Evolutionary conservation across 164 flowering plant genomes (phyloP).

Genomic region (Pachysandra terminalis): DNA sequence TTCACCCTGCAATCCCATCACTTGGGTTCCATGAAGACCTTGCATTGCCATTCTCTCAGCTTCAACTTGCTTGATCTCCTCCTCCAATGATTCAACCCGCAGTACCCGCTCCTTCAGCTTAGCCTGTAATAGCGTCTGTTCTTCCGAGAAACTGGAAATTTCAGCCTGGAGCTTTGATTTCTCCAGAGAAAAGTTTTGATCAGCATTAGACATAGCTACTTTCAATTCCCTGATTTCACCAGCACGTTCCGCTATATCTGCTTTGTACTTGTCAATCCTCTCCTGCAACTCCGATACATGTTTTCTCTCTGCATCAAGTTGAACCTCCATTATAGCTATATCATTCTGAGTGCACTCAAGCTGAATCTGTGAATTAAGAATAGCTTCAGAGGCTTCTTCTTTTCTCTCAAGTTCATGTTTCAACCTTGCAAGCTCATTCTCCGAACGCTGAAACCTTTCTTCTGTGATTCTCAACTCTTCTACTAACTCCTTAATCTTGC

Average conservation of each 20-base stretch:
- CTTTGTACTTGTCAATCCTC: constrained; percentile 41
- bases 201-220: constrained; percentile 42
- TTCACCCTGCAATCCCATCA: constrained; percentile 24
- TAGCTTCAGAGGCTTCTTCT: constrained; percentile 18
- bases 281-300: constrained; percentile 42
- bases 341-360: constrained; percentile 36
- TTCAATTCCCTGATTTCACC: constrained; percentile 48
- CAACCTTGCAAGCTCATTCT: constrained; percentile 38
- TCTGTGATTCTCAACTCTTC: constrained; percentile 36
- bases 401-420: constrained; percentile 31
- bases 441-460: constrained; percentile 39
- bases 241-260: constrained; percentile 48
- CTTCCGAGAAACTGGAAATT: constrained; percentile 32
- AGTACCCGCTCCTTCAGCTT: constrained; percentile 42
- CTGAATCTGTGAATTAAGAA: constrained; percentile 28
- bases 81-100: constrained; percentile 37
- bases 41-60: constrained; percentile 29
- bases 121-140: constrained; percentile 28
- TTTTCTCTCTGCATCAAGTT: constrained; percentile 34
- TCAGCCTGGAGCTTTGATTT: constrained; percentile 45
- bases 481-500: constrained; percentile 16
- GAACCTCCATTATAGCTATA: constrained; percentile 28
- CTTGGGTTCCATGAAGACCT: constrained; percentile 17
- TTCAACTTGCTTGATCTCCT: constrained; percentile 28
- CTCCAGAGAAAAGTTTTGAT: constrained; percentile 40